A percentile compares a stretch with the other conserved stretches of the same genome.
Conservation (phyloP, 176 grass and related monocot species). For the Aegilops bicornis region DNA sequence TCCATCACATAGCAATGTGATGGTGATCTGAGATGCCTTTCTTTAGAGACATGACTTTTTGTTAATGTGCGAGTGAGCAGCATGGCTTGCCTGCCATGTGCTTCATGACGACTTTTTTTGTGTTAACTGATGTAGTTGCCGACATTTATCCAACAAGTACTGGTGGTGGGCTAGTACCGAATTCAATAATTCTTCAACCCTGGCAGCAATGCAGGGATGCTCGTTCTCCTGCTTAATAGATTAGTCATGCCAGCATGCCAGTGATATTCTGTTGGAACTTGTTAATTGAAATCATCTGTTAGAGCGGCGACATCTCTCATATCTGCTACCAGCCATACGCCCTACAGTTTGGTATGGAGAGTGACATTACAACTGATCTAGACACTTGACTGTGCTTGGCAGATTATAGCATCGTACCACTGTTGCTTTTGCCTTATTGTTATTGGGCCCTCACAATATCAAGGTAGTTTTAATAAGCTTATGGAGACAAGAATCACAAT, state of each 20-base stretch:
- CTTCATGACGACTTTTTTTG: background rate
- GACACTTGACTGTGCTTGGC: background rate
- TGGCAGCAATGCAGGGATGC: background rate
- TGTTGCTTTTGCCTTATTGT: conserved; percentile 6
- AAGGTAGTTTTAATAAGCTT: background rate
- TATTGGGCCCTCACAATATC: background rate
- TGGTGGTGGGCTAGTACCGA: background rate
- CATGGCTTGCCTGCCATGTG: conserved; percentile 1
- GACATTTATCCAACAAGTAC: conserved; percentile 5
- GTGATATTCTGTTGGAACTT: background rate
- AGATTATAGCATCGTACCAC: background rate
- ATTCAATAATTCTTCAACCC: background rate
- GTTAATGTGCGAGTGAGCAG: background rate
- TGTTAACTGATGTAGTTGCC: background rate
- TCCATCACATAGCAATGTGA: background rate
- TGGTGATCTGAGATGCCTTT: background rate
- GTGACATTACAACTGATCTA: conserved; percentile 2
- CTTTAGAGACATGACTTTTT: background rate
- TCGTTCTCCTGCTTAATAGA: conserved; percentile 9
- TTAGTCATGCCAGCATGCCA: conserved; percentile 17
- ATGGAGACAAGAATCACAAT: background rate
- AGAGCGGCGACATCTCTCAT: background rate
- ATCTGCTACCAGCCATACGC: background rate
- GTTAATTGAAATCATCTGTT: background rate
- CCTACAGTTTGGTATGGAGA: conserved; percentile 3